Evolutionary conservation across 306 rosid species (phyloP), one percentile per base, ranked within the genome.

Genomic region (Rosa persica): DNA sequence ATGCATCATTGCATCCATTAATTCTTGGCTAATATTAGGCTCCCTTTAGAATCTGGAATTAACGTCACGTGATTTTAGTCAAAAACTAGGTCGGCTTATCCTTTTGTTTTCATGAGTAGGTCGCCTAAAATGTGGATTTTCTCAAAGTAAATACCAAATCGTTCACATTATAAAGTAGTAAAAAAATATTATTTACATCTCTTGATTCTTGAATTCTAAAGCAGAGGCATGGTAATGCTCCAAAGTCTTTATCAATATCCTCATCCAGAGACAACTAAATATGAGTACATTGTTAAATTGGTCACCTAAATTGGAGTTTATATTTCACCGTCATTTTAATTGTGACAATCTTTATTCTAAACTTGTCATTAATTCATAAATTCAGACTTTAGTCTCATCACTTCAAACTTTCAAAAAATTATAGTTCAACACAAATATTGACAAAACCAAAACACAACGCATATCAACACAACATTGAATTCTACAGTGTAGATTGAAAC

Each of bases 11-110:
- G 36, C 36, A 30, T 30, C 44, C 5, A 64, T 65, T 65, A 16
- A 65, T 65, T 36, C 13, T 8, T 42, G 34, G 15, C 49, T 27
- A 52, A 30, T 27, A 71, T 15, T 30, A 39, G 15, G 61, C 71
- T 49, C 44, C 27, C 16, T 49, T 49, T 0, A 47, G 60, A 70
- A 49, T 72, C 51, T 34, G 76, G 64, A 72, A 34, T 30, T 25
- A 49, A 4, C 76, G 36, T 12, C 65, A 51, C 65, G 76, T 72
- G 47, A 51, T 27, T 72, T 72, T 39, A 9, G 20, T 34, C n/a
- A 30, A 72, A 72, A 72, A 51, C 7, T 20, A 34, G 12, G 19
- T 72, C 16, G 2, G 43, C 38, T 52, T 38, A 54, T 51, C 48
- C 3, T 36, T 0, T 19, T 20, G 12, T n/a, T 72, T 34, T 12